Conservation (phyloP, 768 basidiomycete species). For the Mycena rebaudengoi region DNA sequence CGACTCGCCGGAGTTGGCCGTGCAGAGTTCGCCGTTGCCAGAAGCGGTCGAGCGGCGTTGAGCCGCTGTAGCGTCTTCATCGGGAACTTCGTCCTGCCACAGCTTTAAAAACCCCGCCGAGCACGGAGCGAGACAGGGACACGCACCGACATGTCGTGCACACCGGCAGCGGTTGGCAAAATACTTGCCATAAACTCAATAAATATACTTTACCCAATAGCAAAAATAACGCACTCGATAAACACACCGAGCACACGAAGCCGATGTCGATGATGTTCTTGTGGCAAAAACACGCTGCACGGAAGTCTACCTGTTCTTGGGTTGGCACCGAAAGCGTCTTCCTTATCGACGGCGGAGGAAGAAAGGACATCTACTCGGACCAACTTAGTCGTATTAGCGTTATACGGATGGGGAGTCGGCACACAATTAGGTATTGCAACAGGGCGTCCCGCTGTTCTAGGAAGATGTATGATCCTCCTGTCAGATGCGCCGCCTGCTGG, state of each 20-base stretch:
- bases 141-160: conserved; percentile 93
- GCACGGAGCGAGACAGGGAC: neutral
- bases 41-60: conserved; percentile 63
- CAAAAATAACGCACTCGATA: conserved; percentile 77
- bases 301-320: conserved; percentile 95
- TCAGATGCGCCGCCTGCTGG: conserved; percentile 96
- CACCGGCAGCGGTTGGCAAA: conserved; percentile 92
- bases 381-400: conserved; percentile 3
- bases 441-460: conserved; percentile 83
- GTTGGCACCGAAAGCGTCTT: conserved; percentile 85
- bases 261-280: conserved; percentile 96
- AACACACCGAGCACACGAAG: conserved; percentile 98
- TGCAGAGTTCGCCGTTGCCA: conserved; percentile 27
- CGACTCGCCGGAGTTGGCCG: conserved; percentile 32
- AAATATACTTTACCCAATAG: conserved; percentile 1
- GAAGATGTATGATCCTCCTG: conserved; percentile 92
- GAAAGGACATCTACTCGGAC: conserved; percentile 66
- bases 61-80: conserved; percentile 89
- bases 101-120: conserved; percentile 6
- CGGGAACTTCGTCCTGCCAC: conserved; percentile 88
- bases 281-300: conserved; percentile 99
- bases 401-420: conserved; percentile 28
- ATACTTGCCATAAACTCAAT: conserved; percentile 63
- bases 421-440: conserved; percentile 90
- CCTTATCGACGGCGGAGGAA: conserved; percentile 75